These are phyloP conservation scores for Delonix regia DNA, from an alignment of 306 rosid genomes.

Conservation along the genomic window DNA sequence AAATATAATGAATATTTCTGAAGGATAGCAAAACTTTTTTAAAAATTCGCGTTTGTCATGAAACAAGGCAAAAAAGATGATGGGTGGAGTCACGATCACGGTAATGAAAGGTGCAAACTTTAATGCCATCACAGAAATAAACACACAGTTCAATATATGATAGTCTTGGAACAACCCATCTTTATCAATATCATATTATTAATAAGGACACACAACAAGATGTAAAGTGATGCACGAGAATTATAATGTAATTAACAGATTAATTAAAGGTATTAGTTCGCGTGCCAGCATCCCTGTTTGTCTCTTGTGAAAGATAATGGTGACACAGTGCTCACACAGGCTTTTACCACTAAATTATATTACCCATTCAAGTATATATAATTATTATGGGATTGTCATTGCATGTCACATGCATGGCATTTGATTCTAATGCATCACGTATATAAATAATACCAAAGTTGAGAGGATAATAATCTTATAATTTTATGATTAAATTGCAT, in stretches of 20 bases:
- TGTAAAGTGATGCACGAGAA: neutral
- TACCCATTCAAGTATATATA: neutral
- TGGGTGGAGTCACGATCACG: conserved; percentile 27
- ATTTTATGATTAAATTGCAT: too few relatives aligned
- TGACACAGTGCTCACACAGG: neutral
- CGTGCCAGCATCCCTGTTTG: neutral
- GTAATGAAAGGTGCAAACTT: conserved; percentile 1
- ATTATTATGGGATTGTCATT: neutral
- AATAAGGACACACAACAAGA: neutral
- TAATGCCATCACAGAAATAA: neutral
- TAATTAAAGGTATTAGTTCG: neutral
- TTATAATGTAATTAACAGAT: neutral
- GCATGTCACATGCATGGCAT: conserved; percentile 35
- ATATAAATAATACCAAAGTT: neutral
- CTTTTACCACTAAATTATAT: neutral
- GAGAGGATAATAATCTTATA: too few relatives aligned
- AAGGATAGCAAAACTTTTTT: too few relatives aligned
- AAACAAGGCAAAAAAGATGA: too few relatives aligned
- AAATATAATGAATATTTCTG: too few relatives aligned
- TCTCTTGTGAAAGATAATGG: neutral
- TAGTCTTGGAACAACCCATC: neutral
- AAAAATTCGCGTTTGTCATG: too few relatives aligned
- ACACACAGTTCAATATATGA: neutral
- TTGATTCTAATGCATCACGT: neutral
- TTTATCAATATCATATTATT: too few relatives aligned